Conservation (phyloP, 192 early-diverging fungal species). For the Borealophlyctis nickersoniae region DNA sequence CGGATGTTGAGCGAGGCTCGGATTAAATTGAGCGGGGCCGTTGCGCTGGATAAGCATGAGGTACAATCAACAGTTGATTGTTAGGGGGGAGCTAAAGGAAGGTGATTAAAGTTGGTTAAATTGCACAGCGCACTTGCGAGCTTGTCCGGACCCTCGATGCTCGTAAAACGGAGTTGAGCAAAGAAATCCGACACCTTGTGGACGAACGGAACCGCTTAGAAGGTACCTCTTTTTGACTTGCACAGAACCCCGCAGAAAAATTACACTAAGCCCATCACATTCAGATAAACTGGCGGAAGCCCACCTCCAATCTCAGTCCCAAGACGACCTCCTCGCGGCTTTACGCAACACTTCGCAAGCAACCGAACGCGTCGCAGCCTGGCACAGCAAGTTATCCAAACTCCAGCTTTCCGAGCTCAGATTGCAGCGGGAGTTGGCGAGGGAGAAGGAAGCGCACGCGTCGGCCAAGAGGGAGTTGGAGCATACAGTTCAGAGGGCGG, state of each 20-base stretch:
- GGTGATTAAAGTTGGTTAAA: too few species aligned
- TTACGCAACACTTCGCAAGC: slow-evolving; percentile 22
- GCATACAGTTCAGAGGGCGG: slow-evolving; percentile 1
- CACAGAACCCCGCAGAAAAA: too few species aligned
- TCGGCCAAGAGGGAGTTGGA: slow-evolving; percentile 28
- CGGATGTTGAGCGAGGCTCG: slow-evolving; percentile 37
- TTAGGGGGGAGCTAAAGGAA: too few species aligned
- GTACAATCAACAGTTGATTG: slow-evolving; percentile 15
- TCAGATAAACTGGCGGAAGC: slow-evolving; percentile 36
- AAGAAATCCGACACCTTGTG: slow-evolving; percentile 7
- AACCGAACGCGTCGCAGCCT: slow-evolving; percentile 36
- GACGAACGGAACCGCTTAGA: slow-evolving; percentile 14
- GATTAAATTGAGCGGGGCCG: slow-evolving; percentile 32
- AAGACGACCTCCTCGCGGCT: slow-evolving; percentile 37
- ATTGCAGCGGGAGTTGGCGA: slow-evolving; percentile 36
- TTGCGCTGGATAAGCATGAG: slow-evolving; percentile 39
- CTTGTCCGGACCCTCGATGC: slow-evolving; percentile 24
- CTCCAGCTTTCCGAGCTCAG: slow-evolving; percentile 36
- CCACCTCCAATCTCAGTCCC: slow-evolving; percentile 13
- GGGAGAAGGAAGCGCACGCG: slow-evolving; percentile 21
- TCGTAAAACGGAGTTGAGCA: slow-evolving; percentile 21
- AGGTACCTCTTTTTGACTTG: slow-evolving; percentile 8
- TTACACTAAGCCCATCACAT: too few species aligned
- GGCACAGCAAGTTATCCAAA: slow-evolving; percentile 46
- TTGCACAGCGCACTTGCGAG: slow-evolving; percentile 27